These are phyloP conservation scores for Coemansia sp. DNA, from an alignment of 192 early-diverging fungal species.

Conservation along the genomic window DNA sequence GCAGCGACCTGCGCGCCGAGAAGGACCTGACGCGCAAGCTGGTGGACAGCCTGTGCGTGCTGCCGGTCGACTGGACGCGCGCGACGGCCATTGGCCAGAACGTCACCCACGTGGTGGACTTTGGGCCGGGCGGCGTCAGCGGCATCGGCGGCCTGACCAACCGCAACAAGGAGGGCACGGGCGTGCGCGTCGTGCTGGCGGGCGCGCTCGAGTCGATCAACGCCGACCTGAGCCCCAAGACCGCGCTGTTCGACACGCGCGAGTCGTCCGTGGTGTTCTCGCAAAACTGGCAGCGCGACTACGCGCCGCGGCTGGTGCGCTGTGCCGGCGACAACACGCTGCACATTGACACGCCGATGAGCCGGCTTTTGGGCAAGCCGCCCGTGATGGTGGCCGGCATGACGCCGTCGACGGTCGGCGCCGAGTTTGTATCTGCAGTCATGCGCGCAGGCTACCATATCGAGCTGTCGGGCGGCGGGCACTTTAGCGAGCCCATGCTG, in stretches of 20 bases:
- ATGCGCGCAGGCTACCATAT: conserved; percentile 89
- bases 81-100: conserved; percentile 54
- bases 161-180: conserved; percentile 91
- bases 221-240: conserved; percentile 72
- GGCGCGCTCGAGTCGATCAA: conserved; percentile 47
- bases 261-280: conserved; percentile 61
- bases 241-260: conserved; percentile 78
- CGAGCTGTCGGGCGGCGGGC: conserved; percentile 82
- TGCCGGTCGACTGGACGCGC: conserved; percentile 64
- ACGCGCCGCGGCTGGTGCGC: conserved; percentile 73
- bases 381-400: conserved; percentile 91
- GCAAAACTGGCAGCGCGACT: conserved; percentile 79
- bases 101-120: conserved; percentile 88
- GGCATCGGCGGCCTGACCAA: conserved; percentile 88
- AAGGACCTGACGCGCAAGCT: conserved; percentile 66
- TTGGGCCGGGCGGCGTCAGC: conserved; percentile 84
- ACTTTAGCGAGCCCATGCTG: conserved; percentile 79
- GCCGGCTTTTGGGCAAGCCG: conserved; percentile 80
- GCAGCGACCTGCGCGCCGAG: conserved; percentile 65
- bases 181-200: conserved; percentile 58
- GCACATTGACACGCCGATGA: conserved; percentile 85
- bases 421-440: conserved; percentile 77
- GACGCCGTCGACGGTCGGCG: conserved; percentile 81
- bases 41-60: conserved; percentile 70
- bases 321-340: conserved; percentile 61